A percentile compares a stretch with the other conserved stretches of the same genome.
Evolutionary conservation across 2,329 filamentous ascomycete species (phyloP).

Genomic region (Microascus cirrosus): DNA sequence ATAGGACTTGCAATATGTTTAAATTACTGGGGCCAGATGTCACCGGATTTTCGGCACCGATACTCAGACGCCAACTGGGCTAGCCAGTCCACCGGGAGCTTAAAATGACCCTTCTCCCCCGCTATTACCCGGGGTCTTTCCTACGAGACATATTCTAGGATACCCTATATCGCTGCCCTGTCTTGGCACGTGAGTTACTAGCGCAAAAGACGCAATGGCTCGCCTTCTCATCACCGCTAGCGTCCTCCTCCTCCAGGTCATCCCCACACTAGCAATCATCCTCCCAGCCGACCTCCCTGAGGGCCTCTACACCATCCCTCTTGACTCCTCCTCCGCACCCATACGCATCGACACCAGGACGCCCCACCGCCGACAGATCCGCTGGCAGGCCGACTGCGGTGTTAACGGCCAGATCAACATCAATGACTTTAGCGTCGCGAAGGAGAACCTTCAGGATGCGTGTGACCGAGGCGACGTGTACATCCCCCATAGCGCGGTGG

Average conservation of each 20-base stretch:
- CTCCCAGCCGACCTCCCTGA: not conserved
- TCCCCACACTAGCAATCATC: not conserved
- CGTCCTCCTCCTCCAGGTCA: not conserved
- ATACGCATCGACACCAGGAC: not conserved
- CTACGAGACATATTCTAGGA: not conserved
- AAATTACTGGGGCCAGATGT: not conserved
- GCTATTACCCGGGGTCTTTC: not conserved
- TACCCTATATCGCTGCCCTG: not conserved
- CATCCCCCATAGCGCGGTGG: conserved; percentile 3
- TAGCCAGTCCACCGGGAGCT: not conserved
- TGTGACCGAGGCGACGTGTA: conserved; percentile 6
- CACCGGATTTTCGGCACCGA: not conserved
- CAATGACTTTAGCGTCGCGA: conserved; percentile 7
- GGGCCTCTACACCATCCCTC: not conserved
- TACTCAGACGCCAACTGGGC: not conserved
- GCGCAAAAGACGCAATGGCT: not conserved
- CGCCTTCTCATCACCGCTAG: not conserved
- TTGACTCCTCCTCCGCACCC: not conserved
- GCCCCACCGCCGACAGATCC: not conserved
- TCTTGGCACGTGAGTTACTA: not conserved
- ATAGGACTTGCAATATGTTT: not conserved
- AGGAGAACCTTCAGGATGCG: conserved; percentile 6
- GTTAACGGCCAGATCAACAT: conserved; percentile 5
- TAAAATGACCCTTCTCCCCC: not conserved
- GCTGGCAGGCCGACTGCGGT: conserved; percentile 5